Base-by-base conservation (phyloP, 2,329 filamentous ascomycete genomes). In the Onygenales sp. region DNA sequence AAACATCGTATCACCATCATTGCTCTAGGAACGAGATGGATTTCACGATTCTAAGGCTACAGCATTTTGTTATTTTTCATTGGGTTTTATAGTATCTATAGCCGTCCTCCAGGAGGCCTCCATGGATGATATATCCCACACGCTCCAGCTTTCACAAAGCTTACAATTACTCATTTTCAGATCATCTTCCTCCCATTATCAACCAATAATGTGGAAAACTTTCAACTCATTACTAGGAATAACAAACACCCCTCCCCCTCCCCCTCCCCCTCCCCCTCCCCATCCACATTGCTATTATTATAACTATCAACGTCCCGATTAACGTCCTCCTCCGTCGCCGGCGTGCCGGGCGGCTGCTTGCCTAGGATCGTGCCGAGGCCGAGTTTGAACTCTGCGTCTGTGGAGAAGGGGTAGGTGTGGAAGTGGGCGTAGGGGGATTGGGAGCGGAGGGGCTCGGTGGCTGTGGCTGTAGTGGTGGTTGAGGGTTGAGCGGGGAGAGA, bases 331-430 rank as follows among this genome's bases (percentile, higher is more conserved):
- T 69, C 64, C 14, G 69, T 69, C 7, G 69, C 67, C 36, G 69
- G 67, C 1, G 59, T 67, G 39, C 64, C 64, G 9, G 69, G 64
- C 52, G 48, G 48, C 6, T 41, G 38, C 14, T 50, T 42, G 36
- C 72, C 69, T 13, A 77, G 66, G 46, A 77, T 75, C 31, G 70
- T 64, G 8, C 69, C 66, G n/a, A 77, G 68, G n/a, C 75, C 75
- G 46, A 66, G 67, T 54, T 70, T 72, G 58, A 76, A 77, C 56
- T 77, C 73, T 1, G 58, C 53, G 55, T 77, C 75, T 7, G 64
- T 54, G 17, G 57, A 52, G 57, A 75, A 77, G 17, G 67, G 59
- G 55, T 77, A 76, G 13, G 63, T 54, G 8, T 64, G 64, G 21
- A 77, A 54, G 45, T 54, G 54, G 42, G 66, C 59, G 51, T 70